A percentile compares a stretch with the other conserved stretches of the same genome.
Conservation (phyloP, 495 filamentous ascomycete species). For the Penicillium desertorum region DNA sequence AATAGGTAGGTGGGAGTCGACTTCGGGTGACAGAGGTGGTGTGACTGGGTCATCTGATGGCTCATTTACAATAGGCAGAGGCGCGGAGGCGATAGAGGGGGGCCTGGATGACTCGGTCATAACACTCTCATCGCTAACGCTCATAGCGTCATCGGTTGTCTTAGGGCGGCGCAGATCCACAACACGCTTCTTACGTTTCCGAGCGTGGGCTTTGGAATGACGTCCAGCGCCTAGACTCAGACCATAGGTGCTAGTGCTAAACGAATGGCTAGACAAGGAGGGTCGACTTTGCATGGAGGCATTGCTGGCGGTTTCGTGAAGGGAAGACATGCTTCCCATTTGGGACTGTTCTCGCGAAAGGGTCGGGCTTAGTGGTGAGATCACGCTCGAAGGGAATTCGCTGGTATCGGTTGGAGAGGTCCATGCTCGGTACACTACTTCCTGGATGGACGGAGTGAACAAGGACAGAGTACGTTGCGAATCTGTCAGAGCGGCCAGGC, state of each 20-base stretch:
- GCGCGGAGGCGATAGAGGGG: constrained; percentile 44
- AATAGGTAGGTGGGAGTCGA: constrained; percentile 34
- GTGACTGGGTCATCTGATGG: constrained; percentile 48
- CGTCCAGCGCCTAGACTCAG: constrained; percentile 63
- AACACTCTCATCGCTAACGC: constrained; percentile 51
- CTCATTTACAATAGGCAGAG: constrained; percentile 43
- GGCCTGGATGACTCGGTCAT: constrained; percentile 41
- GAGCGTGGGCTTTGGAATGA: constrained; percentile 62
- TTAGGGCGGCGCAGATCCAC: constrained; percentile 78
- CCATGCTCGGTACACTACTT: constrained; percentile 90
- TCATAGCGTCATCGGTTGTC: constrained; percentile 55
- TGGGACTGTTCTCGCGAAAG: constrained; percentile 63
- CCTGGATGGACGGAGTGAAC: constrained; percentile 77
- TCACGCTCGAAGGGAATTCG: constrained; percentile 57
- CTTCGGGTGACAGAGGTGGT: constrained; percentile 42
- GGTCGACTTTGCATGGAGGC: constrained; percentile 41
- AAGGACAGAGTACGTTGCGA: constrained; percentile 85
- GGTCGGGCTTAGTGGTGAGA: constrained; percentile 50
- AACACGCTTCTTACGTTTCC: constrained; percentile 89
- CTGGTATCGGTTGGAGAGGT: constrained; percentile 72
- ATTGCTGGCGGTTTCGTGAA: constrained; percentile 50
- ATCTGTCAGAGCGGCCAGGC: constrained; percentile 70
- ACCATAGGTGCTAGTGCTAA: constrained; percentile 52
- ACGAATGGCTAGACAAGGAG: constrained; percentile 34
- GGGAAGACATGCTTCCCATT: constrained; percentile 56